Evolutionary conservation across 1,139 yeast genomes (phyloP), one percentile per base, ranked within the genome.

Genomic region (Debaryomycetaceae sp.): DNA sequence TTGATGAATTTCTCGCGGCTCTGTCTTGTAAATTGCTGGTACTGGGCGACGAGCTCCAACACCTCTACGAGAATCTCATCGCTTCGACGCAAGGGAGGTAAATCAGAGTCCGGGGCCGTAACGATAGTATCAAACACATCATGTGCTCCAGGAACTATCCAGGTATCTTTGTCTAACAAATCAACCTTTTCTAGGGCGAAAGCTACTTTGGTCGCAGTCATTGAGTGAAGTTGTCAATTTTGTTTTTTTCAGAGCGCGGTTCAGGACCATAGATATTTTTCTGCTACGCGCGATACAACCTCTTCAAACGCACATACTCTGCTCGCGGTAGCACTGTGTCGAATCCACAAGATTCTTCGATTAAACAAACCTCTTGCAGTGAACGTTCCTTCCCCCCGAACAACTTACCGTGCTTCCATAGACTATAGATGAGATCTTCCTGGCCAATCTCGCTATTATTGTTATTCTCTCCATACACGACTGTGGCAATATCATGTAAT

Each of bases 401-500:
- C 47, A 44, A 66, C 31, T 66, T 58, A 2, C 78, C 81, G 37
- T 62, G 52, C 25, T 69, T 57, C 49, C 68, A 60, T 16, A 77
- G 44, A 21, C 72, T 68, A 50, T 71, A 62, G 23, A 78, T 75
- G 37, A 78, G 51, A 37, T 74, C 80, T 45, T 79, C 87, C 39
- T 78, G 79, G 1, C 85, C 86, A 36, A 69, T 47, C 10, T 6
- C 8, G 8, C 20, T 10, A 36, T 44, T 58, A 4, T 52, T 37
- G 8, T 43, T 35, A 3, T 36, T 39, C 11, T 35, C 27, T 13
- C 37, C 39, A 37, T 66, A 71, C 2, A 72, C 67, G 4, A 82
- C 58, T 31, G 70, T 65, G 4, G 94, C 86, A 22, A 81, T 51
- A 47, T 86, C 95, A 39, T 77, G 80, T 11, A 86, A 52, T 6